Base-by-base conservation (phyloP, 1,284 basidiomycete species). In the Athelia psychrophila region DNA sequence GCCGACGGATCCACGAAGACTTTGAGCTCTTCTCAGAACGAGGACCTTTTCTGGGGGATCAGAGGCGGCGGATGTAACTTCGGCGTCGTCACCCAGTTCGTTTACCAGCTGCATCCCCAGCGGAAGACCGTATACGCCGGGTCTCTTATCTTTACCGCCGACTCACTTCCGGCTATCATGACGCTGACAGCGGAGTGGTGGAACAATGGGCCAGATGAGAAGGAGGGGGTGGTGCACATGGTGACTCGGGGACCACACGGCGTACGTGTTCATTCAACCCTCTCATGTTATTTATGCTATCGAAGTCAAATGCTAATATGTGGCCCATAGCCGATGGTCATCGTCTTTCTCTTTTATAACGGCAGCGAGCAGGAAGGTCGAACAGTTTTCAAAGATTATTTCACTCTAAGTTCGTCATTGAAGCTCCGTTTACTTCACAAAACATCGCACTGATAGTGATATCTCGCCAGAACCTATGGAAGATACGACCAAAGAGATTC, bases 361-460 rank as follows among this genome's bases (percentile, higher is more conserved):
- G 79, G 80, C 0, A 64, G 70, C 0, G 78, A 76, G 56, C 65
- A 65, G 12, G 75, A 80, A 54, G 81, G 78, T 2, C 67, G 71
- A 40, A 59, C 62, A 16, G 68, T 64, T 3, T 82, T 72, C 60
- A 77, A 77, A 56, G 54, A 59, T 8, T 69, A 83, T 55, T 69
- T 73, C 36, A 72, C 77, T 54, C 61, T 75, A 38, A 66, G 75
- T 77, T 53, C 20, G 68, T 56, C 42, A 10, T 15, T 10, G 67
- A 56, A 20, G 42, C 20, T 44, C 12, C 33, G 33, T 44, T 22
- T 15, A 13, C 42, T 22, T 12, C 42, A 22, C 20, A 15, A 10
- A 44, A 44, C 22, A 44, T 13, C 20, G 22, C 12, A 44, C n/a
- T 40, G 20, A n/a, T n/a, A n/a, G n/a, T n/a, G n/a, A n/a, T n/a